Evolutionary conservation across 2,329 filamentous ascomycete genomes (phyloP).

Genomic region (Penicillium freii): DNA sequence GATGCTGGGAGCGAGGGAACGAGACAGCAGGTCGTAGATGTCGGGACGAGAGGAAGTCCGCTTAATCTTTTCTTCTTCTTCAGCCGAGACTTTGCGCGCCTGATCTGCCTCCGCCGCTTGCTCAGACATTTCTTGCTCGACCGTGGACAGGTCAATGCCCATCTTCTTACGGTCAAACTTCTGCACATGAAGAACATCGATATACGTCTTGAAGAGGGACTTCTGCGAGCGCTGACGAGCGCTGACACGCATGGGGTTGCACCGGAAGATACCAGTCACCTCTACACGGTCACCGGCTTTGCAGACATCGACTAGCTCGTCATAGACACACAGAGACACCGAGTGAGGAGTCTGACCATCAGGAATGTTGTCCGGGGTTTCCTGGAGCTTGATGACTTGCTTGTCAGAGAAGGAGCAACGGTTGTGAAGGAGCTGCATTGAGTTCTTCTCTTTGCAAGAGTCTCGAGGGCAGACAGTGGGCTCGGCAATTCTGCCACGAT

Average conservation of each 20-base stretch:
- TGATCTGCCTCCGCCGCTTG: conserved; percentile 72
- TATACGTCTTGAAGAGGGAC: conserved; percentile 95
- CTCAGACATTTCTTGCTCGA: conserved; percentile 78
- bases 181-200: conserved; percentile 92
- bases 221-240: conserved; percentile 89
- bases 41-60: conserved; percentile 76
- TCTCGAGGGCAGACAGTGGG: conserved; percentile 84
- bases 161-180: conserved; percentile 95
- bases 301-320: conserved; percentile 95
- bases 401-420: conserved; percentile 93
- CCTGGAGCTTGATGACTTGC: conserved; percentile 97
- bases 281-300: conserved; percentile 96
- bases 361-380: conserved; percentile 91
- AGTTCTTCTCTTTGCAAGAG: conserved; percentile 81
- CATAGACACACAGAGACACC: conserved; percentile 92
- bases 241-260: conserved; percentile 89
- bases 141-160: conserved; percentile 84
- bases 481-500: conserved; percentile 93
- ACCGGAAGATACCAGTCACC: conserved; percentile 95
- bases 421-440: conserved; percentile 98
- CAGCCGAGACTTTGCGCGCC: conserved; percentile 74
- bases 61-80: conserved; percentile 87
- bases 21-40: conserved; percentile 86
- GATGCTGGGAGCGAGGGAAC: conserved; percentile 89
- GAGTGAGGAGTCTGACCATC: conserved; percentile 97